A percentile compares a stretch with the other conserved stretches of the same genome.
These are phyloP conservation scores for Eutrema heterophyllum DNA, from an alignment of 345 rosid species.

Conservation along the genomic window DNA sequence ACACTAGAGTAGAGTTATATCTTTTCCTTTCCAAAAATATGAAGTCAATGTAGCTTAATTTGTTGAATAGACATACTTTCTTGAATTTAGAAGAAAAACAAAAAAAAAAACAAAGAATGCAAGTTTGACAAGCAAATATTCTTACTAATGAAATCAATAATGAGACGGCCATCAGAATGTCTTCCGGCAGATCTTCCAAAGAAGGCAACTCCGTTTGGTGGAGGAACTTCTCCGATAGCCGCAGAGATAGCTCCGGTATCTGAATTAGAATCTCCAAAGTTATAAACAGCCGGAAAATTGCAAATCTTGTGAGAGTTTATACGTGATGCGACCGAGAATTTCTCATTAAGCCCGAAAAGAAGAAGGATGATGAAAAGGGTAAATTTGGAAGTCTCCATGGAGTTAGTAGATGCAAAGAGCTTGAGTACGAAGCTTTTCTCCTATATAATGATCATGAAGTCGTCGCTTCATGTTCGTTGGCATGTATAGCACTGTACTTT, in stretches of 20 bases:
- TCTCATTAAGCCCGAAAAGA: neutral
- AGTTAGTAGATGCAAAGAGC: slow-evolving; percentile 5
- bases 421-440: neutral
- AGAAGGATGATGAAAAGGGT: slow-evolving; percentile 10
- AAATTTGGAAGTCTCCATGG: slow-evolving; percentile 26
- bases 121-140: neutral
- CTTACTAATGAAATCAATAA: slow-evolving; percentile 59
- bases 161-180: slow-evolving; percentile 62
- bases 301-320: slow-evolving; percentile 6
- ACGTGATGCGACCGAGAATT: neutral
- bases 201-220: slow-evolving; percentile 74
- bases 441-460: slow-evolving; percentile 8
- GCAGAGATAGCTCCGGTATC: slow-evolving; percentile 69
- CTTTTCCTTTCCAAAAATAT: neutral
- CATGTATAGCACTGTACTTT: neutral
- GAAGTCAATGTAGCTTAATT: neutral
- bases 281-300: slow-evolving; percentile 46
- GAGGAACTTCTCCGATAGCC: slow-evolving; percentile 39
- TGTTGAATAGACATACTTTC: neutral
- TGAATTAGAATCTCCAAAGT: slow-evolving; percentile 81
- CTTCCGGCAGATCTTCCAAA: slow-evolving; percentile 66
- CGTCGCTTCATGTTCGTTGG: slow-evolving; percentile 16
- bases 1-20: no score
- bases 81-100: neutral
- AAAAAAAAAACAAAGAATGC: neutral